phyloP scores from a whole-genome alignment of 257 asterid genomes.

The Penstemon davidsonii region DNA sequence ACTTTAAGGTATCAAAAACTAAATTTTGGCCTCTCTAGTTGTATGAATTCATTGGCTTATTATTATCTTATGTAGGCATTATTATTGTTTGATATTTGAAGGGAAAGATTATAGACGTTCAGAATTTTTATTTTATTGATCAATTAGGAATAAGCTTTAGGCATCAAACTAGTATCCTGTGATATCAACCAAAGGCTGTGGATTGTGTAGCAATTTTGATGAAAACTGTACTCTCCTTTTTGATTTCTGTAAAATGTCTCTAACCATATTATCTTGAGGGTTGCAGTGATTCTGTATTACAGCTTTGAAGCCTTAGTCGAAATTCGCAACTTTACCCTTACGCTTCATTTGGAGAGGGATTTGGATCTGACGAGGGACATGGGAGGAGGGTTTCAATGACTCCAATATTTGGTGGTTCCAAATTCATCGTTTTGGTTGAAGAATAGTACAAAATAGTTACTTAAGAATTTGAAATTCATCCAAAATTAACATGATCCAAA shows the following conservation, averaged over 20 bases:
- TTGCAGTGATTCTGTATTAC: neutral
- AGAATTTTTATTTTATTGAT: neutral
- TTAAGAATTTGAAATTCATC: no score
- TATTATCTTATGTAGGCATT: neutral
- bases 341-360: no score
- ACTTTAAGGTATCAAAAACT: slow-evolving; percentile 57
- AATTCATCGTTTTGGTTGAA: no score
- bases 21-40: neutral
- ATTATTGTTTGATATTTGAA: neutral
- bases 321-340: neutral
- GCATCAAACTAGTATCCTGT: neutral
- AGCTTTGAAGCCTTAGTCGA: neutral
- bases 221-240: neutral
- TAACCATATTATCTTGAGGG: neutral
- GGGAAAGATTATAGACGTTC: neutral
- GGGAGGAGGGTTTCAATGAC: no score
- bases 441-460: no score
- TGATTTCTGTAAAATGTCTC: neutral
- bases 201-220: slow-evolving; percentile 4
- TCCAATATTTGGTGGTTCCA: no score
- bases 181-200: neutral
- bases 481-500: no score
- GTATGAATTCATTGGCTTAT: slow-evolving; percentile 10
- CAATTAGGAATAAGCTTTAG: neutral
- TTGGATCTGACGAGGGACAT: no score